These are phyloP conservation scores for Penicillium manginii DNA, from an alignment of 495 filamentous ascomycete species.

Conservation along the genomic window DNA sequence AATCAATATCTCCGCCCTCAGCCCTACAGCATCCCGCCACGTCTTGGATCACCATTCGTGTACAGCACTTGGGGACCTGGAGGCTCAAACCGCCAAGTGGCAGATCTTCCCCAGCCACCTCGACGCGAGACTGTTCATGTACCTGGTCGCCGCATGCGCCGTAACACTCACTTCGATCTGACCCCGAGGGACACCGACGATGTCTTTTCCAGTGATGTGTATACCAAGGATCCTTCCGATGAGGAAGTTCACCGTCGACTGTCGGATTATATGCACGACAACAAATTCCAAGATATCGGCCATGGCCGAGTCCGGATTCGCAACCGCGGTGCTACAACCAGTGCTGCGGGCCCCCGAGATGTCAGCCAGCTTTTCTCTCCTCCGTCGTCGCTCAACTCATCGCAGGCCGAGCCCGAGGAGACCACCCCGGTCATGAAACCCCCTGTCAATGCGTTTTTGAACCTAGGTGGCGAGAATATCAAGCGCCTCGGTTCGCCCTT, in stretches of 20 bases:
- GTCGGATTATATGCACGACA: slow-evolving; percentile 51
- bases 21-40: slow-evolving; percentile 35
- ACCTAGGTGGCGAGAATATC: slow-evolving; percentile 42
- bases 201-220: slow-evolving; percentile 47
- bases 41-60: slow-evolving; percentile 60
- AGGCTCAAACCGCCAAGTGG: slow-evolving; percentile 37
- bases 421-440: slow-evolving; percentile 30
- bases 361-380: slow-evolving; percentile 55
- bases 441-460: slow-evolving; percentile 31
- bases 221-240: slow-evolving; percentile 49
- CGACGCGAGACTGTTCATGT: slow-evolving; percentile 50
- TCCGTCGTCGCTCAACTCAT: slow-evolving; percentile 43
- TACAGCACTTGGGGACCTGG: slow-evolving; percentile 61
- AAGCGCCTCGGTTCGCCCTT: slow-evolving; percentile 59
- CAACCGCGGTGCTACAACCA: slow-evolving; percentile 52
- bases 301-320: slow-evolving; percentile 55
- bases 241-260: slow-evolving; percentile 51
- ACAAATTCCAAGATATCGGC: slow-evolving; percentile 46
- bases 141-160: slow-evolving; percentile 49
- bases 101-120: slow-evolving; percentile 34
- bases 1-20: slow-evolving; percentile 29
- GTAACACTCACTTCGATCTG: slow-evolving; percentile 50
- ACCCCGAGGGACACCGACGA: slow-evolving; percentile 57
- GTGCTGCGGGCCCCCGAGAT: slow-evolving; percentile 40
- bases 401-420: slow-evolving; percentile 37